Evolutionary conservation across 148 eudicot genomes (phyloP).

Genomic region (Rhododendron ovatum): DNA sequence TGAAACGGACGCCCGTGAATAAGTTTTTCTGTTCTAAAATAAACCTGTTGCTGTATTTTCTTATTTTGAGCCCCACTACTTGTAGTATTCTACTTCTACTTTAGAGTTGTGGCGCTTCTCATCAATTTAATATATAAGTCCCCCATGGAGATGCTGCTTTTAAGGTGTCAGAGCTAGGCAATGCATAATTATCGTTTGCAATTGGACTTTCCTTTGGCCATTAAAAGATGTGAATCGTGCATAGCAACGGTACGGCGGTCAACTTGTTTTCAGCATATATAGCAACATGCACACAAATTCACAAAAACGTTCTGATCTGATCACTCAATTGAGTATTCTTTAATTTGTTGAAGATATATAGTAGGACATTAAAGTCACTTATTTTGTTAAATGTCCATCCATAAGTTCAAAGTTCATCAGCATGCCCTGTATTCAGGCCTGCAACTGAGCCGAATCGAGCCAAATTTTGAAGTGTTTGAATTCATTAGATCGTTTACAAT

Average conservation of each 20-base stretch:
- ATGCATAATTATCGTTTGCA: not conserved
- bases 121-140: too few relatives aligned
- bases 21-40: too few relatives aligned
- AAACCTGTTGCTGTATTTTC: too few relatives aligned
- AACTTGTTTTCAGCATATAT: not conserved
- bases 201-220: not conserved
- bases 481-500: too few relatives aligned
- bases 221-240: not conserved
- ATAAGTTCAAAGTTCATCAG: not conserved
- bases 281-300: not conserved
- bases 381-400: not conserved
- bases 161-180: not conserved
- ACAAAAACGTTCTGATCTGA: not conserved
- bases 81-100: not conserved
- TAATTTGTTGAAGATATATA: not conserved
- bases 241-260: not conserved
- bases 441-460: too few relatives aligned
- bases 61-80: not conserved
- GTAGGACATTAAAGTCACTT: not conserved
- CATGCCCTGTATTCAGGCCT: too few relatives aligned
- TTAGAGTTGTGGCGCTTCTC: too few relatives aligned
- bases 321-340: not conserved
- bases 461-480: too few relatives aligned
- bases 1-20: too few relatives aligned
- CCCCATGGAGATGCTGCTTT: not conserved